A percentile compares a stretch with the other conserved stretches of the same genome.
These are phyloP conservation scores for Aspergillus calidoustus DNA, from an alignment of 2,329 filamentous ascomycete genomes.

Conservation along the genomic window DNA sequence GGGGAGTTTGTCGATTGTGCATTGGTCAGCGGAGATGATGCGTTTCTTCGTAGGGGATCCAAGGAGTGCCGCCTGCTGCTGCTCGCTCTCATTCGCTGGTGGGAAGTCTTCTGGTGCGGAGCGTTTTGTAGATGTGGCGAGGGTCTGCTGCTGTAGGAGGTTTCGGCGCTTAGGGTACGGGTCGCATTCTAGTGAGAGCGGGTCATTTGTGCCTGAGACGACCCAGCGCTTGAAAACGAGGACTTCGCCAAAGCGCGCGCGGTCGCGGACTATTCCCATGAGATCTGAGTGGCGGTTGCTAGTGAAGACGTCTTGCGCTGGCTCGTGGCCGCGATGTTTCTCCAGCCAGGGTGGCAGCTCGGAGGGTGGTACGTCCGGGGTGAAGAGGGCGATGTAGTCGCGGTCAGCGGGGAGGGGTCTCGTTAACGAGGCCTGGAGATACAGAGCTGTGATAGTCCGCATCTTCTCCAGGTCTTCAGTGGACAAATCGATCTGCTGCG, in stretches of 20 bases:
- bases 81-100: not conserved
- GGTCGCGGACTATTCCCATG: conserved; percentile 36
- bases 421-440: conserved; percentile 31
- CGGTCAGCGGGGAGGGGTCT: conserved; percentile 2
- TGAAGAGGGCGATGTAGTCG: conserved; percentile 37
- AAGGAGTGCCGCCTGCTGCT: conserved; percentile 6
- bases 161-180: conserved; percentile 34
- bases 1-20: conserved; percentile 50
- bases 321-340: conserved; percentile 26
- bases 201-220: conserved; percentile 9
- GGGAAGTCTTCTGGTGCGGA: not conserved
- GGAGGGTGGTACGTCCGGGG: conserved; percentile 25
- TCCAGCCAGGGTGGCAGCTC: conserved; percentile 29
- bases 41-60: conserved; percentile 23
- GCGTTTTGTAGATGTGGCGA: conserved; percentile 12
- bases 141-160: conserved; percentile 27
- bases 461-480: conserved; percentile 30
- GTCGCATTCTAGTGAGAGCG: conserved; percentile 33
- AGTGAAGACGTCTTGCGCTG: conserved; percentile 28
- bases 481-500: conserved; percentile 17
- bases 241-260: conserved; percentile 28
- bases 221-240: conserved; percentile 34
- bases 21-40: conserved; percentile 29
- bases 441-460: conserved; percentile 39
- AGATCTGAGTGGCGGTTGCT: conserved; percentile 5